These are phyloP conservation scores for Puya raimondii DNA, from an alignment of 176 grass and related monocot genomes.

Conservation along the genomic window DNA sequence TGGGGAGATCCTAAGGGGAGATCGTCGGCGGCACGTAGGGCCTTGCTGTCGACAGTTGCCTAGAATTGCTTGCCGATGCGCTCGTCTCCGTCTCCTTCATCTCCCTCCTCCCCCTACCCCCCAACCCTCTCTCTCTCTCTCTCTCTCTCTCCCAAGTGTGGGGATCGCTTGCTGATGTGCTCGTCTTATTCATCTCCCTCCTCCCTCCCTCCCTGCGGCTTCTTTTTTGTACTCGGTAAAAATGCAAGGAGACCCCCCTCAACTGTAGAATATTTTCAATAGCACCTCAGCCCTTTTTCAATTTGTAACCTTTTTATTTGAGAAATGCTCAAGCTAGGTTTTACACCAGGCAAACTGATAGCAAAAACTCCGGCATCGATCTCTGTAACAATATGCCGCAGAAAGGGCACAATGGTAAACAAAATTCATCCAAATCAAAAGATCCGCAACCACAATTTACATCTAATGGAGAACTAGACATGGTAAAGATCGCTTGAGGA, in stretches of 20 bases:
- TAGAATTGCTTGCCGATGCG: constrained; percentile 41
- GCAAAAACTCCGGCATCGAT: constrained; percentile 46
- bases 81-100: constrained; percentile 30
- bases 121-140: background rate
- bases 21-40: constrained; percentile 59
- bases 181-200: no score
- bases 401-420: constrained; percentile 39
- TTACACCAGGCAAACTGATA: constrained; percentile 39
- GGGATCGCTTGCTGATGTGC: no score
- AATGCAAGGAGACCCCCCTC: no score
- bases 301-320: no score
- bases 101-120: background rate
- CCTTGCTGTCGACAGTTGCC: constrained; percentile 59
- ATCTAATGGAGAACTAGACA: constrained; percentile 21
- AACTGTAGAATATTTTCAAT: no score
- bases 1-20: constrained; percentile 66
- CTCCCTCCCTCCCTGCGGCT: no score
- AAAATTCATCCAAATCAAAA: background rate
- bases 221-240: no score
- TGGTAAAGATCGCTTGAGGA: constrained; percentile 38
- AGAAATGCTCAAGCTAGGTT: background rate
- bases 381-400: constrained; percentile 57
- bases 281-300: no score
- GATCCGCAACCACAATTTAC: constrained; percentile 10
- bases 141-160: no score